These are phyloP conservation scores for Graphium sp. DNA, from an alignment of 2,329 filamentous ascomycete genomes.

Conservation along the genomic window DNA sequence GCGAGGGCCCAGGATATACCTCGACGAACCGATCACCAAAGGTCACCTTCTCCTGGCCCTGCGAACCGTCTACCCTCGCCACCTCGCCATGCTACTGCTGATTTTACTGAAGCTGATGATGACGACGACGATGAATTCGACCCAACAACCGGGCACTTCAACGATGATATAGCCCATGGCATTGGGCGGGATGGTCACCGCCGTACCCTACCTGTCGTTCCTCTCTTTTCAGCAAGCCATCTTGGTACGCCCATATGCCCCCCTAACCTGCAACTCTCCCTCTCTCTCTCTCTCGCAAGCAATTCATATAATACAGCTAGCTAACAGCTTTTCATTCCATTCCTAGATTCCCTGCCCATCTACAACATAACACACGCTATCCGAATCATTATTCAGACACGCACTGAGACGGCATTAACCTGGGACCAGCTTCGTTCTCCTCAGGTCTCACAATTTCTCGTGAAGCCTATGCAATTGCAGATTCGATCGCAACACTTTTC, in stretches of 20 bases:
- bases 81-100: conserved; percentile 39
- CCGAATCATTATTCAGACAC: conserved; percentile 64
- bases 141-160: conserved; percentile 7
- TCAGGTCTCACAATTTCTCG: conserved; percentile 85
- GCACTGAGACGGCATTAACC: conserved; percentile 79
- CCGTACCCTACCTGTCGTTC: conserved; percentile 31
- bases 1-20: no score
- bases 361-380: conserved; percentile 87
- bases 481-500: conserved; percentile 73
- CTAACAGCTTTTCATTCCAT: conserved; percentile 10
- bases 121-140: conserved; percentile 27
- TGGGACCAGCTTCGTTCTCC: conserved; percentile 96
- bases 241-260: conserved; percentile 47
- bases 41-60: conserved; percentile 2
- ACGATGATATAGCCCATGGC: conserved; percentile 17
- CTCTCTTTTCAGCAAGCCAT: conserved; percentile 66
- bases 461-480: conserved; percentile 89
- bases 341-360: conserved; percentile 63
- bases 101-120: conserved; percentile 48
- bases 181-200: conserved; percentile 7
- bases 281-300: conserved; percentile 3
- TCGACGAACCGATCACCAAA: conserved; percentile 1
- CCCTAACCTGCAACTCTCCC: not conserved
- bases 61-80: conserved; percentile 7
- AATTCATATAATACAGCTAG: conserved; percentile 1